Conservation (phyloP, 495 filamentous ascomycete genomes). For the Immersiella caudata region DNA sequence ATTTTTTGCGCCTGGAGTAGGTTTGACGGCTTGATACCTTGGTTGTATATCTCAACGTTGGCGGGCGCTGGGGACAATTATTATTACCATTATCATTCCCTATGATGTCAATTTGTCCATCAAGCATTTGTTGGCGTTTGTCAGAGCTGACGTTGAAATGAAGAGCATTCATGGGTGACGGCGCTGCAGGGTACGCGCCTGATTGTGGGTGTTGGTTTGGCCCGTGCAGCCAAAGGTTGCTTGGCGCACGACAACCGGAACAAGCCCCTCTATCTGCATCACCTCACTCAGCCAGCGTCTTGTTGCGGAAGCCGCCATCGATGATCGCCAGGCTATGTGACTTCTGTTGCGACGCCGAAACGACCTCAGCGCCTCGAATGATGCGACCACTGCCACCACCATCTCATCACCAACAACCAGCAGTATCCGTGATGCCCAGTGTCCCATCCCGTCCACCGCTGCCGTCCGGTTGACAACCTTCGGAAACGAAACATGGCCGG, state of each 20-base stretch:
- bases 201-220: background rate
- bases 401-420: background rate
- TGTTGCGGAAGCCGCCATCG: background rate
- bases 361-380: conserved; percentile 12
- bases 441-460: conserved; percentile 13
- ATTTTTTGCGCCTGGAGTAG: background rate
- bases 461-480: conserved; percentile 32
- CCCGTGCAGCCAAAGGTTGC: background rate
- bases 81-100: background rate
- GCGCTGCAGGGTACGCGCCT: background rate
- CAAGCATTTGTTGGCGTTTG: no score
- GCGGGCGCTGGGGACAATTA: background rate
- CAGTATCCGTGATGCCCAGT: conserved; percentile 34
- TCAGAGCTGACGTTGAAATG: no score
- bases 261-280: conserved; percentile 6
- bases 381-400: conserved; percentile 14
- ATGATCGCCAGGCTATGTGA: conserved; percentile 18
- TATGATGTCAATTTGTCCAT: no score
- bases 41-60: background rate
- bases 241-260: background rate
- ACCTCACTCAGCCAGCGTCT: background rate
- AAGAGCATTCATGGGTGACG: no score
- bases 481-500: conserved; percentile 51
- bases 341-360: conserved; percentile 14
- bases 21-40: background rate